These are phyloP conservation scores for Eimeria necatrix DNA, from an alignment of 169 alveolate species.

Conservation along the genomic window DNA sequence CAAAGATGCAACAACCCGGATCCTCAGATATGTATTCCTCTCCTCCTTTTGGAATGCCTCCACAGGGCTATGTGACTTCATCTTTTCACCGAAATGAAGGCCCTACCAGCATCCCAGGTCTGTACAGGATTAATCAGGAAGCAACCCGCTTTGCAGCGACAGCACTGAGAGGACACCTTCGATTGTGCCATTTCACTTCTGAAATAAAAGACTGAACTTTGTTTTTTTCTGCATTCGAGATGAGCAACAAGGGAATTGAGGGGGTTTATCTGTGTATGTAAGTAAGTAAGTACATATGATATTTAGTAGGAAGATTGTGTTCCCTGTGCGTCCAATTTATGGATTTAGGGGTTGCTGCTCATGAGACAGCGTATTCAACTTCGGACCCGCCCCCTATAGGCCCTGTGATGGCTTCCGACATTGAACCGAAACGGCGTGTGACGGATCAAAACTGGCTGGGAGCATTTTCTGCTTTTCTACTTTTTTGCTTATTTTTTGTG, in stretches of 20 bases:
- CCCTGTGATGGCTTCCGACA: background rate
- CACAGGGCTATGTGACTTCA: conserved; percentile 7
- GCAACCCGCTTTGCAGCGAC: background rate
- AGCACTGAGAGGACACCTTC: background rate
- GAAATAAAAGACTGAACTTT: too few species aligned
- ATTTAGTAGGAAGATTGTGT: background rate
- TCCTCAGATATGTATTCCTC: conserved; percentile 1
- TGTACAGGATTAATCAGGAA: background rate
- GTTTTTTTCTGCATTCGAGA: too few species aligned
- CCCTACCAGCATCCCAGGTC: conserved; percentile 25
- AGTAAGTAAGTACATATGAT: background rate
- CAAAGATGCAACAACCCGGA: conserved; percentile 26
- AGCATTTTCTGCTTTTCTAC: background rate
- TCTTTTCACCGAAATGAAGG: conserved; percentile 10
- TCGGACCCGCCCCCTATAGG: background rate
- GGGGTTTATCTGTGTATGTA: background rate
- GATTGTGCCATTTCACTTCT: too few species aligned
- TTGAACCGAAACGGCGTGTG: conserved; percentile 37
- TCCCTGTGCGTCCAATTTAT: background rate
- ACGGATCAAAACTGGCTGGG: conserved; percentile 70
- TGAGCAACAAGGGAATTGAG: background rate
- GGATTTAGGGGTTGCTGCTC: background rate
- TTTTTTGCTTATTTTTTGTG: conserved; percentile 40
- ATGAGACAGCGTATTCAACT: background rate
- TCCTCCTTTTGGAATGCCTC: background rate